phyloP scores from a whole-genome alignment of 176 grass and related monocot species.

The Tillandsia leiboldiana region DNA sequence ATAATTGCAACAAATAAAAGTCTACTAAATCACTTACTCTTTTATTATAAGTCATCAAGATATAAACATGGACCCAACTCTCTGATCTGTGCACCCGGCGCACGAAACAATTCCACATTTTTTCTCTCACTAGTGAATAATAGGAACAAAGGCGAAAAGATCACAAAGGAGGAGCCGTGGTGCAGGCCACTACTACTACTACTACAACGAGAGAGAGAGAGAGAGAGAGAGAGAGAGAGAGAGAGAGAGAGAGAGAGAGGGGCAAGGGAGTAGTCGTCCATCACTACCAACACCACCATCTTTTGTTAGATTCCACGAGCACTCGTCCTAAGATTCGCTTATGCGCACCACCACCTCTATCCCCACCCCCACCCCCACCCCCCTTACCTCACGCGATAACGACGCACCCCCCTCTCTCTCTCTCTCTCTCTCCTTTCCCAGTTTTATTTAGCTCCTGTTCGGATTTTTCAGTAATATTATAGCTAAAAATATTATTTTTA shows the following conservation, averaged over 20 bases:
- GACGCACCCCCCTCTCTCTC: conserved; percentile 20
- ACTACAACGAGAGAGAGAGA: neutral
- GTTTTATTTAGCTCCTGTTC: neutral
- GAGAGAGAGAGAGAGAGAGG: neutral
- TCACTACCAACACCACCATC: conserved; percentile 38
- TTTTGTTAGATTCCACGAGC: conserved; percentile 56
- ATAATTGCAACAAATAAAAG: no score
- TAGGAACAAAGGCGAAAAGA: no score
- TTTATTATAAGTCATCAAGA: no score
- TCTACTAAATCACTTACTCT: no score
- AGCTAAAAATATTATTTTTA: no score
- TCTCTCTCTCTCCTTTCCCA: neutral
- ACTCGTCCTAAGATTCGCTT: conserved; percentile 46
- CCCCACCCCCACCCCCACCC: neutral
- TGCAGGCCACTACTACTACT: neutral
- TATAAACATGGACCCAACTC: no score
- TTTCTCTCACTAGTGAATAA: no score
- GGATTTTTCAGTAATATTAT: no score
- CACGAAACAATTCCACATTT: no score
- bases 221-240: neutral
- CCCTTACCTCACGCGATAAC: conserved; percentile 32
- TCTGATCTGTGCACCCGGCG: no score
- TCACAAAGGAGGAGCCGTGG: no score
- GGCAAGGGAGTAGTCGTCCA: neutral
- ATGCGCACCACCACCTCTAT: neutral